Evolutionary conservation across 176 grass and related monocot species (phyloP).

Genomic region (Phyllostachys edulis): DNA sequence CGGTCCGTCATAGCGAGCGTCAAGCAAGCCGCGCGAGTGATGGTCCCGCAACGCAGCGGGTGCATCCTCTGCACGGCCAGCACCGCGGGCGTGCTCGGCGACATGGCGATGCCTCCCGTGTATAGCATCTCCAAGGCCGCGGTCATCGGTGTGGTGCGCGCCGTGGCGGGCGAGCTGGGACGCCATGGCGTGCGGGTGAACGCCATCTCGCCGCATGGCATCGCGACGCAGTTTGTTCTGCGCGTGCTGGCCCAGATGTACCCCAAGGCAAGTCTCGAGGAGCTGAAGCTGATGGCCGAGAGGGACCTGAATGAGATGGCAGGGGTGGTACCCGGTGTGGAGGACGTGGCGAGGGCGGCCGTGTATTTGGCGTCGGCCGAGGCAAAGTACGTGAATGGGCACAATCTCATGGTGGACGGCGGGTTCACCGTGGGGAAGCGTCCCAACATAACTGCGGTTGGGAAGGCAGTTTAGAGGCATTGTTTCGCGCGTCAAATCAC

Average conservation of each 20-base stretch:
- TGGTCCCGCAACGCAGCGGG: not conserved
- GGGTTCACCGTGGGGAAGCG: not conserved
- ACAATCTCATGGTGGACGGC: constrained; percentile 10
- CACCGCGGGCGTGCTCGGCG: constrained; percentile 3
- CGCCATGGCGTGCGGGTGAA: constrained; percentile 22
- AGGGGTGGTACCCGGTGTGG: not conserved
- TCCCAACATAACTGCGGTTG: not conserved
- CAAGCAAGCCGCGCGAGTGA: constrained; percentile 35
- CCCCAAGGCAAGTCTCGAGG: not conserved
- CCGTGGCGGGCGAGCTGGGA: not conserved
- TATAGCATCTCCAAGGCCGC: constrained; percentile 24
- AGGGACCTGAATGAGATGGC: not conserved
- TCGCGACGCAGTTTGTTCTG: not conserved
- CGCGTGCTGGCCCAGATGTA: not conserved
- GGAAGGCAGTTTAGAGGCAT: too few relatives aligned
- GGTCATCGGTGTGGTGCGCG: not conserved
- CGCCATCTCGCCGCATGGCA: constrained; percentile 19
- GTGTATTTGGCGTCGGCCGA: not conserved
- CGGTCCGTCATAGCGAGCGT: constrained; percentile 15
- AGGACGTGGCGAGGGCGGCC: not conserved
- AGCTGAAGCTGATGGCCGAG: not conserved
- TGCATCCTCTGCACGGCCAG: constrained; percentile 2
- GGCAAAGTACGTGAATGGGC: not conserved
- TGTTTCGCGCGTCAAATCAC: too few relatives aligned
- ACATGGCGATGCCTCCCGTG: not conserved